phyloP scores from a whole-genome alignment of 1,139 yeast genomes.

The Candida sp. region DNA sequence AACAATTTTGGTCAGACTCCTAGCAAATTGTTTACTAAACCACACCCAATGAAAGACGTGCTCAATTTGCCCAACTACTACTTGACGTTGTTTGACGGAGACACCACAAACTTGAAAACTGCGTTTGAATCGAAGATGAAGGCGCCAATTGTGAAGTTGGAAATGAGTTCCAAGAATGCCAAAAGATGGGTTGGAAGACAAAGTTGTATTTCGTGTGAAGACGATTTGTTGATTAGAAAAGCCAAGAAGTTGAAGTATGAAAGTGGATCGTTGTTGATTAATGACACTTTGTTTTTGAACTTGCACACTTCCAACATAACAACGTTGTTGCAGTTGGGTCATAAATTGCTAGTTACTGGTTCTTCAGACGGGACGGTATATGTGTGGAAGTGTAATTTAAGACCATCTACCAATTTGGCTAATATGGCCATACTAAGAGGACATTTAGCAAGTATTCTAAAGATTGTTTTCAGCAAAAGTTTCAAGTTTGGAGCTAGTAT shows the following conservation, averaged over 20 bases:
- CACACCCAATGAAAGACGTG: constrained; percentile 61
- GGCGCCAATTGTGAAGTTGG: constrained; percentile 43
- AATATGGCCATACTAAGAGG: constrained; percentile 56
- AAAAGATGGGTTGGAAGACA: constrained; percentile 54
- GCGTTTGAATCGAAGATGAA: constrained; percentile 40
- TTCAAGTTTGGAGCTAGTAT: constrained; percentile 56
- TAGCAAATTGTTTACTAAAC: constrained; percentile 61
- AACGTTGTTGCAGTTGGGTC: constrained; percentile 37
- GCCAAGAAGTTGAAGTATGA: constrained; percentile 22
- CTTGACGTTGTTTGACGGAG: constrained; percentile 25
- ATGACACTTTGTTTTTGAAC: constrained; percentile 44
- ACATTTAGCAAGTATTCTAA: constrained; percentile 47
- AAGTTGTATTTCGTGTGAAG: constrained; percentile 40
- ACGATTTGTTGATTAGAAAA: constrained; percentile 42
- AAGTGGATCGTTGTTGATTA: constrained; percentile 44
- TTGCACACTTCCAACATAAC: constrained; percentile 43
- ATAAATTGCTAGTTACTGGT: constrained; percentile 52
- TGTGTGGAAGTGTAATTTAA: constrained; percentile 51
- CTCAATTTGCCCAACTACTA: constrained; percentile 39
- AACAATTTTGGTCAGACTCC: constrained; percentile 95
- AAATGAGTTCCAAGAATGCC: constrained; percentile 32
- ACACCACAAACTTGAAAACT: constrained; percentile 25
- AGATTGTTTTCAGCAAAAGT: constrained; percentile 49
- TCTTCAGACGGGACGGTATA: constrained; percentile 59
- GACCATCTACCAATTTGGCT: constrained; percentile 35